Evolutionary conservation across 345 rosid species (phyloP).

Genomic region (Eucalyptus cloeziana): DNA sequence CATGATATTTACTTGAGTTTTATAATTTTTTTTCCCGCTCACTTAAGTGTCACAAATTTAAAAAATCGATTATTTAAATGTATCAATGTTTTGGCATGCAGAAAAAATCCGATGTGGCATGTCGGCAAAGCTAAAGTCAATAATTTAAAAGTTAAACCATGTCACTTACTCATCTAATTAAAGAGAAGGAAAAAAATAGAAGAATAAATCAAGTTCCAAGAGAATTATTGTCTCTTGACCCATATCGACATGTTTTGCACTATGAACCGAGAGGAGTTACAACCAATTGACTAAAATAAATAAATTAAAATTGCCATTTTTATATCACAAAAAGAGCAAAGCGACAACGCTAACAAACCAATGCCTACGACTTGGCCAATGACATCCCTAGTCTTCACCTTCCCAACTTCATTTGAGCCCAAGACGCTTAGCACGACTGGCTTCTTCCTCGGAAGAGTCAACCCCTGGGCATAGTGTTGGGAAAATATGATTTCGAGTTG

Average conservation of each 20-base stretch:
- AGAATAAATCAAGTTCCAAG: neutral
- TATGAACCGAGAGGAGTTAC: neutral
- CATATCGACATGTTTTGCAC: neutral
- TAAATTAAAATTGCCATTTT: neutral
- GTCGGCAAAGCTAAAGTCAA: neutral
- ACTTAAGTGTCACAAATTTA: neutral
- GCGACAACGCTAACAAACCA: neutral
- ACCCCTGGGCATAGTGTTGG: neutral
- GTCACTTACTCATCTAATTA: neutral
- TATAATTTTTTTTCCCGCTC: accelerated
- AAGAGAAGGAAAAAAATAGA: neutral
- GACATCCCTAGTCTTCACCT: neutral
- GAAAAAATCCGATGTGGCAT: accelerated
- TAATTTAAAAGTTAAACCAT: neutral
- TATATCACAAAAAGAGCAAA: neutral
- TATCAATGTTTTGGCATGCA: neutral
- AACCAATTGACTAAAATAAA: neutral
- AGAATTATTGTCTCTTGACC: neutral
- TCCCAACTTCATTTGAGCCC: neutral
- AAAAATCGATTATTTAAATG: accelerated
- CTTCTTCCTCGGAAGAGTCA: too few species aligned
- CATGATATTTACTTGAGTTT: accelerated
- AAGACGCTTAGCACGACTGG: neutral
- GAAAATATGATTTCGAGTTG: too few species aligned
- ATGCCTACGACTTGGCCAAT: neutral